Conservation (phyloP, 2,329 filamentous ascomycete genomes). For the Apiospora malaysiana region DNA sequence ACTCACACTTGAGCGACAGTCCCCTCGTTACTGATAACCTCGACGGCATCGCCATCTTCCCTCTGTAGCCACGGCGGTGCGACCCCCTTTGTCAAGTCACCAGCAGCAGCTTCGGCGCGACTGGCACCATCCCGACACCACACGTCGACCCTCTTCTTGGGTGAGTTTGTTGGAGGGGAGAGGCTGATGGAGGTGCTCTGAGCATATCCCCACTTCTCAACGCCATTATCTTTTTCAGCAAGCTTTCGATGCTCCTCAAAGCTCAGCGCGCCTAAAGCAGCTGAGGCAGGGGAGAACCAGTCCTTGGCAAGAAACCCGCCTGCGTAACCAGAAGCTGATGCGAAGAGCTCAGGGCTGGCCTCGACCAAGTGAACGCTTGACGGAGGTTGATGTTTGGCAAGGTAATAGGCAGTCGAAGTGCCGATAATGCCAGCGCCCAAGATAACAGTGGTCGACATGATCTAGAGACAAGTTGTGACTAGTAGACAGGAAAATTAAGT, state of each 20-base stretch:
- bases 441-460: slow-evolving; percentile 64
- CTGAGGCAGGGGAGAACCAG: slow-evolving; percentile 68
- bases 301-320: slow-evolving; percentile 77
- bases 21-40: slow-evolving; percentile 65
- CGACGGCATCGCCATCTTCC: slow-evolving; percentile 59
- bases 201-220: slow-evolving; percentile 56
- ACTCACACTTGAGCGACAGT: slow-evolving; percentile 70
- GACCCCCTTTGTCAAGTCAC: slow-evolving; percentile 40
- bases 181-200: slow-evolving; percentile 64
- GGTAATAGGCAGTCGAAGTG: slow-evolving; percentile 73
- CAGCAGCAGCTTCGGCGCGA: slow-evolving; percentile 58
- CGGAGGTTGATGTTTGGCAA: slow-evolving; percentile 56
- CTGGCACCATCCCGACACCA: slow-evolving; percentile 72
- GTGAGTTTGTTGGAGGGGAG: slow-evolving; percentile 35
- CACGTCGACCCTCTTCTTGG: slow-evolving; percentile 59
- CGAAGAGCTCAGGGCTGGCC: slow-evolving; percentile 62
- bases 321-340: slow-evolving; percentile 75
- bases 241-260: slow-evolving; percentile 72
- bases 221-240: slow-evolving; percentile 64
- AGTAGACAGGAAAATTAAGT: neutral
- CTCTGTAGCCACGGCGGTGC: slow-evolving; percentile 65
- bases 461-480: neutral
- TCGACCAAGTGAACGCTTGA: slow-evolving; percentile 55
- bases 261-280: slow-evolving; percentile 68
- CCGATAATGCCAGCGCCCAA: slow-evolving; percentile 75